These are phyloP conservation scores for Eimeria maxima DNA, from an alignment of 169 alveolate species.

Conservation along the genomic window DNA sequence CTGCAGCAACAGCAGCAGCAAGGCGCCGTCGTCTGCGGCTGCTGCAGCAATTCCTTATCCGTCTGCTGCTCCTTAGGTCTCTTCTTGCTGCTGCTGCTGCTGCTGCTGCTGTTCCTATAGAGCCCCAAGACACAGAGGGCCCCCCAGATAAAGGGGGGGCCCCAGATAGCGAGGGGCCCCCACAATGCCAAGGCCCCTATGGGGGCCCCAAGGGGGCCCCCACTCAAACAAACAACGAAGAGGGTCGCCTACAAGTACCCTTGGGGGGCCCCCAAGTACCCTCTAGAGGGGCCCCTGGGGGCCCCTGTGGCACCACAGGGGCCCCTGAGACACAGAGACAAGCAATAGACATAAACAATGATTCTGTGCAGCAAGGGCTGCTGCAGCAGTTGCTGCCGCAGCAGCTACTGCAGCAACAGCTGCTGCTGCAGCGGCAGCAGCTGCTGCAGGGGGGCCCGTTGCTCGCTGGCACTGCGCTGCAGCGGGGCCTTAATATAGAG, in stretches of 20 bases:
- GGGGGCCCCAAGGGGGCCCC: no score
- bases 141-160: background rate
- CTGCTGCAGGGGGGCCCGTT: no score
- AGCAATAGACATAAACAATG: no score
- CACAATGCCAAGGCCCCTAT: no score
- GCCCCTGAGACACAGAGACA: no score
- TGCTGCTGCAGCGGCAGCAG: no score
- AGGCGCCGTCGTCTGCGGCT: background rate
- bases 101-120: no score
- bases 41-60: background rate
- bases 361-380: background rate
- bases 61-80: background rate
- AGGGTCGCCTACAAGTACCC: background rate
- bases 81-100: background rate
- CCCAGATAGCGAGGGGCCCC: background rate
- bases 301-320: no score
- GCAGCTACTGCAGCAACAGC: no score
- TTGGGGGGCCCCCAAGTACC: background rate
- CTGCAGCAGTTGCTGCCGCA: constrained; percentile 34
- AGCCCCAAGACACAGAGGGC: no score
- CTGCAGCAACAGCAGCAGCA: constrained; percentile 29
- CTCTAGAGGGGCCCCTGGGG: constrained; percentile 9
- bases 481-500: background rate
- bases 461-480: background rate
- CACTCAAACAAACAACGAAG: no score